Percentiles rank a stretch among this genome's conserved stretches.
phyloP scores from a whole-genome alignment of 2,329 filamentous ascomycete species.

The Trichoderma sp. region DNA sequence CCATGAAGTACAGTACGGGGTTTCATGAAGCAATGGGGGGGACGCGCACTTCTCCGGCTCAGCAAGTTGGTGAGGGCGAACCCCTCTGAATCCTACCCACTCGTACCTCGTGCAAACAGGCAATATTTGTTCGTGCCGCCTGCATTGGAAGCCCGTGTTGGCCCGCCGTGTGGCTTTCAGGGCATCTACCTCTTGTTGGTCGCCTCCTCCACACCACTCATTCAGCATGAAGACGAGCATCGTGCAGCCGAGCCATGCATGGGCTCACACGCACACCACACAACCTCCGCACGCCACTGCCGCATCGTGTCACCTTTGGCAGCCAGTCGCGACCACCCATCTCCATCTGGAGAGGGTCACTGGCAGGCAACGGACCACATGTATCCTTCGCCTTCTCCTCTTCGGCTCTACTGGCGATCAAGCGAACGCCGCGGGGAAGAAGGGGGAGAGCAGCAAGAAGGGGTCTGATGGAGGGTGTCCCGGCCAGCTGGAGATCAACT shows the following conservation, averaged over 20 bases:
- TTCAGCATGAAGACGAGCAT: conserved; percentile 18
- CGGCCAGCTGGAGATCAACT: conserved; percentile 5
- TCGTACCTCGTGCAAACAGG: background rate
- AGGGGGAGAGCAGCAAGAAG: conserved; percentile 2
- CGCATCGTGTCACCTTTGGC: conserved; percentile 27
- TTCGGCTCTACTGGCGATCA: conserved; percentile 9
- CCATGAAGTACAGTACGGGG: background rate
- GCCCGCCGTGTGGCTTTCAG: conserved; percentile 13
- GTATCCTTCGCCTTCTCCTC: conserved; percentile 2
- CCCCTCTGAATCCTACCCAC: conserved; percentile 17
- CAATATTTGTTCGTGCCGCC: background rate
- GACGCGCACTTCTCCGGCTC: conserved; percentile 4
- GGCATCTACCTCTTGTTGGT: background rate
- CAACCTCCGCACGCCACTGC: conserved; percentile 27
- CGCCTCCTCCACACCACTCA: conserved; percentile 13
- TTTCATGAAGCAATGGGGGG: conserved; percentile 13
- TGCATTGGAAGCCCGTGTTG: conserved; percentile 6
- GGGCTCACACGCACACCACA: conserved; percentile 16
- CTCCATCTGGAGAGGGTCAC: background rate
- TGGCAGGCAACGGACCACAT: background rate
- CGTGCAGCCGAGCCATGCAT: conserved; percentile 21
- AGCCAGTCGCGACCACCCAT: conserved; percentile 26
- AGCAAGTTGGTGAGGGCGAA: conserved; percentile 21
- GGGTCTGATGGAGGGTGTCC: conserved; percentile 16
- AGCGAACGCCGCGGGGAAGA: conserved; percentile 19